Evolutionary conservation across 768 basidiomycete species (phyloP).

Genomic region (Mycena rosella): DNA sequence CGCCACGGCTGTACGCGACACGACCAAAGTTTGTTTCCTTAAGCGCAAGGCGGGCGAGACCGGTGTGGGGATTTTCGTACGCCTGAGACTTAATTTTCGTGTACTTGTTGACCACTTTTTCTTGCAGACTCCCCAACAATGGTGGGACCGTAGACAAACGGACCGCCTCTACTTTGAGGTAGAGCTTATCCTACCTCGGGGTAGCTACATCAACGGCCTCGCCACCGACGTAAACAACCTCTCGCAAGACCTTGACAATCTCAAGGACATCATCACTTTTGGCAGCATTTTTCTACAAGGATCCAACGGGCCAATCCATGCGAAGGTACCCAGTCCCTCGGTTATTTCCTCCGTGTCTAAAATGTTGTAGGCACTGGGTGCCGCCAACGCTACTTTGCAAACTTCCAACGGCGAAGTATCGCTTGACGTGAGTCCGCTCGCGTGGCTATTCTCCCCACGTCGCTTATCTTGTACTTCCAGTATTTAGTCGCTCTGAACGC

Average conservation of each 20-base stretch:
- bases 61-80: conserved; percentile 55
- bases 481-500: conserved; percentile 45
- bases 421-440: conserved; percentile 18
- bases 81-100: neutral
- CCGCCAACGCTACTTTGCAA: conserved; percentile 33
- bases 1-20: conserved; percentile 37
- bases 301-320: conserved; percentile 49
- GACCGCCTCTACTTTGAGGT: conserved; percentile 50
- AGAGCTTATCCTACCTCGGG: conserved; percentile 52
- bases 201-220: conserved; percentile 58
- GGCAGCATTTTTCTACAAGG: conserved; percentile 50
- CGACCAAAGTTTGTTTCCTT: conserved; percentile 48
- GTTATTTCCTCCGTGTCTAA: neutral
- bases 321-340: conserved; percentile 44
- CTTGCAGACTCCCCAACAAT: conserved; percentile 50
- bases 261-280: conserved; percentile 53
- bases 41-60: conserved; percentile 41
- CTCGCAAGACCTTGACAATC: conserved; percentile 50
- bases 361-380: conserved; percentile 38
- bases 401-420: conserved; percentile 41
- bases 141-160: conserved; percentile 17
- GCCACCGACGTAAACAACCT: conserved; percentile 58
- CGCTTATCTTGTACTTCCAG: conserved; percentile 39
- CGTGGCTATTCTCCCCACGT: neutral
- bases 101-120: neutral